Percentiles rank a stretch among this genome's conserved stretches.
These are phyloP conservation scores for Metarhizium sp. DNA, from an alignment of 2,329 filamentous ascomycete species.

Conservation along the genomic window DNA sequence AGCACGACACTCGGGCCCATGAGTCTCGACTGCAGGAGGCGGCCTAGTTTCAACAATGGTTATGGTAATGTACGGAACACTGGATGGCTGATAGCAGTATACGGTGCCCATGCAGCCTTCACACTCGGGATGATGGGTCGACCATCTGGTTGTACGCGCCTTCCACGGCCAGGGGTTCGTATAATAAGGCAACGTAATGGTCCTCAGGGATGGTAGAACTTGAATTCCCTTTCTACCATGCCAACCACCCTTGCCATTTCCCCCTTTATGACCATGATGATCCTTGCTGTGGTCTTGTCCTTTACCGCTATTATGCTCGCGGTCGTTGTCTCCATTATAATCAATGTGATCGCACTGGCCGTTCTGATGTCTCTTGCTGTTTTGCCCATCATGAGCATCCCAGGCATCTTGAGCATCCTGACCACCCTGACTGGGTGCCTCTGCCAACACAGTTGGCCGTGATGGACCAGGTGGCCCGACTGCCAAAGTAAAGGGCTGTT, in stretches of 20 bases:
- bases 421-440: background rate
- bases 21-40: slow-evolving; percentile 1
- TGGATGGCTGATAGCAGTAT: background rate
- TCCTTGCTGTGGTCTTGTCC: no score
- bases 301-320: no score
- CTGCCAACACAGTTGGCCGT: background rate
- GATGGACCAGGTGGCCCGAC: background rate
- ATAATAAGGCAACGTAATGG: background rate
- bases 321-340: no score
- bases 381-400: no score
- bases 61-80: background rate
- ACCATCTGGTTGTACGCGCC: background rate
- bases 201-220: background rate
- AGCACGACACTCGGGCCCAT: slow-evolving; percentile 1
- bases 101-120: slow-evolving; percentile 1
- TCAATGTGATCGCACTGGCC: no score
- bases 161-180: slow-evolving; percentile 3
- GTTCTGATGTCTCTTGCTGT: no score
- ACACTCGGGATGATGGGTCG: background rate
- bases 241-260: no score
- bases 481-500: background rate
- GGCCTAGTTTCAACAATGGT: background rate
- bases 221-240: no score
- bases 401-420: background rate
- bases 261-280: no score